Evolutionary conservation across 2,329 filamentous ascomycete genomes (phyloP), one percentile per base, ranked within the genome.

Genomic region (Stenocarpella maydis): DNA sequence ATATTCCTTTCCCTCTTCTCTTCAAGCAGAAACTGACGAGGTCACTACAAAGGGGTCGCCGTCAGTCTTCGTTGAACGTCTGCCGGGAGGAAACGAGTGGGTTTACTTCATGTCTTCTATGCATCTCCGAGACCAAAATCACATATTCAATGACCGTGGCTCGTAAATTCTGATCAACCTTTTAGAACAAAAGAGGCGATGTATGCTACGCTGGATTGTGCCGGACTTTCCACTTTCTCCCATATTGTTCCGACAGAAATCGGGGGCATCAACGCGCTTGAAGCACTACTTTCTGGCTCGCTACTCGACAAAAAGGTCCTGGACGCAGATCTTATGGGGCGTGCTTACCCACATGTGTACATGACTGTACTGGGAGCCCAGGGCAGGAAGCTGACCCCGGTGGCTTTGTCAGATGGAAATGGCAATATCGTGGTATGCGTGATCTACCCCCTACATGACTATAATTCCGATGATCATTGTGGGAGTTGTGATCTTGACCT

Each of bases 161-260:
- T 37, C 15, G 21, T 4, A 15, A 31, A 1, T 24, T 60, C 15
- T 41, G 8, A 12, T 21, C 4, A 21, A 9, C 2, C 2, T 31
- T 2, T 14, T 1, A 63, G 58, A 12, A 63, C 43, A 12, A 63
- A 63, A 49, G 58, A 63, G 19, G 58, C 58, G 26, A 49, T 63
- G 43, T 6, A 49, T 6, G 58, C 58, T 14, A 37, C 43, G 3
- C 19, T 63, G 14, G 19, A 49, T 2, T 49, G 41, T n/a, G 58
- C 58, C 4, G 43, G 58, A n/a, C 12, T 63, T 12, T 49, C 58
- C 26, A 4, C 19, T n/a, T 63, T 63, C 58, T 63, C 43, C 9
- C 58, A 63, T 15, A 63, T 63, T 8, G 43, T 63, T 3, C 58
- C 58, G 43, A 63, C 58, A 12, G 58, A 63, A 17, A 63, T 63